Base-by-base conservation (phyloP, 2,329 filamentous ascomycete genomes). In the Fusarium transvaalense region DNA sequence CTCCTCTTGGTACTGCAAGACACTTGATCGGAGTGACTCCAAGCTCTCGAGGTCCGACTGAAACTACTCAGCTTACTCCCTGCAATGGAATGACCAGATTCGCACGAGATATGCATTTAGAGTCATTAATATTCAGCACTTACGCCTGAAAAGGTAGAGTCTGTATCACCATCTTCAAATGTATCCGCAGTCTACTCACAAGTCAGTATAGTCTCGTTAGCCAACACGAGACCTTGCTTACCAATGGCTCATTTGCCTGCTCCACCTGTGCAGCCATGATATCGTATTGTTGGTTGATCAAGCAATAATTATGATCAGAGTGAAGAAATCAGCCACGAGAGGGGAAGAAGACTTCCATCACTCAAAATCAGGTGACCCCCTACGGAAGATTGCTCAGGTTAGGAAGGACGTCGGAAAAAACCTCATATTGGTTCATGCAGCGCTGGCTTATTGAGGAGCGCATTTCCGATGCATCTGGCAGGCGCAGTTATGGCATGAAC, bases 21-120 rank as follows among this genome's bases (percentile, higher is more conserved):
- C 31, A 6, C 60, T 63, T 5, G 60, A 63, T 29, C 58, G 37
- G 6, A 63, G 58, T 1, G 60, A 63, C 13, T 63, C 58, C 1
- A 63, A 1, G 3, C 60, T 62, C 12, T 63, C 57, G 1, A 29
- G 27, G 3, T 63, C 50, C 6, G 50, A 12, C 60, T 63, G 1
- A 0, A 1, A 2, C 1, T 13, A 0, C 4, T 63, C n/a, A 62
- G 59, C 10, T 13, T 9, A 19, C 14, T 17, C 3, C 1, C 25
- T 21, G 10, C 1, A n/a, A 13, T 6, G 3, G 12, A 10, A 4
- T n/a, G 4, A 12, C n/a, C 10, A 2, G 6, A 15, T 15, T 10
- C 0, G 14, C 3, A 9, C 3, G 6, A 6, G 3, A 15, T 15
- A 17, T 3, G 21, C 3, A 6, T 0, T 3, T 6, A 13, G 8